Conservation (phyloP, 108 stramenopile species). For the Pseudonitzschia multiseries region DNA sequence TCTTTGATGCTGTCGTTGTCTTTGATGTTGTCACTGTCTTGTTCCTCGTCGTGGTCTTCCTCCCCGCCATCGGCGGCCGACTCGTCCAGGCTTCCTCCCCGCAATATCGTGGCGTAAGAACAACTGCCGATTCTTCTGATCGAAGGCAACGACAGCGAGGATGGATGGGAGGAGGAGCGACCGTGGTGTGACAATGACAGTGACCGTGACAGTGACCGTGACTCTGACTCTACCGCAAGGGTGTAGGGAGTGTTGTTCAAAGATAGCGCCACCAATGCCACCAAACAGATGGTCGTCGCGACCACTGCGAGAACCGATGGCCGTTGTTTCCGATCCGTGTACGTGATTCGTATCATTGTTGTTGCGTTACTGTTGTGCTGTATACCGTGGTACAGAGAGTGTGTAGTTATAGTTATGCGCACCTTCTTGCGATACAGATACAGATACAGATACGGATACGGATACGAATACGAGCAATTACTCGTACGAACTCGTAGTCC, state of each 20-base stretch:
- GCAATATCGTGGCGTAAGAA: not conserved
- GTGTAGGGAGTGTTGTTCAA: not conserved
- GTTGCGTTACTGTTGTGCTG: conserved; percentile 1
- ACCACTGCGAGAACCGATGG: not conserved
- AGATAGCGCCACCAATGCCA: not conserved
- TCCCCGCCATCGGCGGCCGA: not conserved
- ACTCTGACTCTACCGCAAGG: not conserved
- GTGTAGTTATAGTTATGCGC: too few relatives aligned
- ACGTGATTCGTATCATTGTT: not conserved
- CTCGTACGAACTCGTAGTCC: too few relatives aligned
- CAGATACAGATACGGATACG: too few relatives aligned
- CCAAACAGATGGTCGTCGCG: not conserved
- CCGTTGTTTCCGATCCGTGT: not conserved
- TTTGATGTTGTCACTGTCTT: not conserved
- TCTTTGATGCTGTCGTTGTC: not conserved
- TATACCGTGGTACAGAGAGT: too few relatives aligned
- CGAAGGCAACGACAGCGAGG: too few relatives aligned
- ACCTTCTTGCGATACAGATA: too few relatives aligned
- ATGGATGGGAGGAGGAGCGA: not conserved
- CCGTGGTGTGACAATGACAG: not conserved
- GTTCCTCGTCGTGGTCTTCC: not conserved
- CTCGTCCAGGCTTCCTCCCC: conserved; percentile 10
- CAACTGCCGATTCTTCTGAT: too few relatives aligned
- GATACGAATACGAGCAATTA: too few relatives aligned
- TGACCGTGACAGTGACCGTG: too few relatives aligned